Base-by-base conservation (phyloP, 2,329 filamentous ascomycete genomes). In the Leptographium lundbergii region DNA sequence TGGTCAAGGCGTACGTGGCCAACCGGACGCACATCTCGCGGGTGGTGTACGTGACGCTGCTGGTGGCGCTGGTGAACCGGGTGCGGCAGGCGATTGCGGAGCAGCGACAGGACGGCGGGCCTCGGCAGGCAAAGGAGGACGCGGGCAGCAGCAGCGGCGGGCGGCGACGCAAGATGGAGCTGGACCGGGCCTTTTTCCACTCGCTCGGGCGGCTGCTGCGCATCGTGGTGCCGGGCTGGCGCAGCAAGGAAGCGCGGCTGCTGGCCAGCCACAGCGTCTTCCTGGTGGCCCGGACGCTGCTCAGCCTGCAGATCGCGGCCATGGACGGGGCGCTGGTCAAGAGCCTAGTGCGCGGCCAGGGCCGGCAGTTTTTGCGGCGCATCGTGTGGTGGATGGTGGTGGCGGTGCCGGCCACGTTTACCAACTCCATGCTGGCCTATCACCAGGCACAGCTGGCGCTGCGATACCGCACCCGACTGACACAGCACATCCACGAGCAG, bases 361-460 rank as follows among this genome's bases (percentile, higher is more conserved):
- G 92, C 19, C 89, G 84, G 71, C 91, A 95, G 64, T 99, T 99
- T 65, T 69, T 97, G 66, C 85, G 86, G 65, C 85, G 90, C 0
- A 85, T 99, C 66, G 82, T 95, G 6, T 96, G 92, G 91, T 99
- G 94, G 94, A 99, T 99, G 94, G 71, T 92, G 59, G 94, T 99
- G 64, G 92, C 94, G 29, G 81, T 99, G 19, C 94, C 94, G 11
- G 94, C 94, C 1, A 97, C 94, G 0, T 96, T 97, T 70, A 99
- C 94, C 48, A 99, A 99, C 72, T 96, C 91, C 0, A 99, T 99
- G 94, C 80, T 97, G 51, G 95, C 91, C 29, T 97, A 96, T 71
- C 94, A 99, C 69, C 94, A 99, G 76, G 95, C 91, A 68, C 91
- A 95, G 70, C 81, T 99, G 51, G 91, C 92, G 0, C 77, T 99